A percentile compares a stretch with the other conserved stretches of the same genome.
phyloP scores from a whole-genome alignment of 805 yeast species.

The Candida nanaspora region DNA sequence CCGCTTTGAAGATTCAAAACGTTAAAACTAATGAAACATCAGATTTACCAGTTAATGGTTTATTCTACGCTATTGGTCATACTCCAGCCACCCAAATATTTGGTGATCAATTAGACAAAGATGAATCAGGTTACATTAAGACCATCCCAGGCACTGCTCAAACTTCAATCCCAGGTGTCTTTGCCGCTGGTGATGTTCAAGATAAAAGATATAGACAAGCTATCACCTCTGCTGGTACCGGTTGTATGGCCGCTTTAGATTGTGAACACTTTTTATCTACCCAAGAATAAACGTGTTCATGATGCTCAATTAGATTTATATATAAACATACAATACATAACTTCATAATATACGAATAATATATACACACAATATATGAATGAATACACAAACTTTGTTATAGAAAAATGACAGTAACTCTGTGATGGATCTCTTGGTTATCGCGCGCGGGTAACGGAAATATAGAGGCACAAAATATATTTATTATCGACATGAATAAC shows the following conservation, averaged over 20 bases:
- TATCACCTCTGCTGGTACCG: conserved; percentile 98
- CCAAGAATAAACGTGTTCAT: conserved; percentile 28
- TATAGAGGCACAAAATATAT: too few species aligned
- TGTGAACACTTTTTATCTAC: conserved; percentile 72
- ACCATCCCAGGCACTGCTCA: conserved; percentile 85
- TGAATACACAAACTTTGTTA: not conserved
- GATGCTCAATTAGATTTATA: too few species aligned
- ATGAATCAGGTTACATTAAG: conserved; percentile 80
- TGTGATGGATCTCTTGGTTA: too few species aligned
- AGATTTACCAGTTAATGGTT: conserved; percentile 78
- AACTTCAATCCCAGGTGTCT: conserved; percentile 85
- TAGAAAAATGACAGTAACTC: not conserved
- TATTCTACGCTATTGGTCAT: conserved; percentile 98
- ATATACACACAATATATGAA: too few species aligned
- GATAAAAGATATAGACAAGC: conserved; percentile 98
- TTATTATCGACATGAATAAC: too few species aligned
- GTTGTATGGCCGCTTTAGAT: conserved; percentile 98
- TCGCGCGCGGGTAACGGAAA: too few species aligned
- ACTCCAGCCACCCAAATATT: conserved; percentile 88
- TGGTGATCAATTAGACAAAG: conserved; percentile 69
- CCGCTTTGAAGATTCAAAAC: conserved; percentile 58
- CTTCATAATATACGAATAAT: too few species aligned
- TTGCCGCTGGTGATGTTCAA: conserved; percentile 99
- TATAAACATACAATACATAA: too few species aligned
- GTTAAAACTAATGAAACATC: conserved; percentile 59